Evolutionary conservation across 768 basidiomycete species (phyloP), one percentile per base, ranked within the genome.

Genomic region (Termitomyces sp.): DNA sequence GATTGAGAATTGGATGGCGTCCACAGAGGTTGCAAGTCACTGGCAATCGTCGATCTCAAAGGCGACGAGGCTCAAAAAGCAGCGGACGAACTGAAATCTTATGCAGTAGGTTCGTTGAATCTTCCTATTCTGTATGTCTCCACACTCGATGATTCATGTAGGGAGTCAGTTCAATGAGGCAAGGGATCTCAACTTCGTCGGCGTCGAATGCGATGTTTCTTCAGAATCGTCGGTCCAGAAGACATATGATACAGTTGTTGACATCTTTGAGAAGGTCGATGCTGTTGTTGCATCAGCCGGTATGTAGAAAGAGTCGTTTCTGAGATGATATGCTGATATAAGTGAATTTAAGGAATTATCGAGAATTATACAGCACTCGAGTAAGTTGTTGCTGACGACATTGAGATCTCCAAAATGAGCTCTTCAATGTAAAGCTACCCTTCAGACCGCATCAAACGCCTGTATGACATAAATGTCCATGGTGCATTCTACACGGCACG

Each of bases 401-500:
- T 49, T 14, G 44, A 56, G 54, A n/a, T 16, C 52, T 50, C 28
- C 26, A n/a, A 30, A 49, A 56, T 20, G 45, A 20, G 35, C 41
- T 36, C 24, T 30, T 52, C 22, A 22, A 54, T 68, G 41, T 33
- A 35, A 56, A 91, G 89, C 47, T 94, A 98, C 74, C 95, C 95
- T 3, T 83, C 86, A 53, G 88, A 93, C 60, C 87, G 89, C 52
- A 84, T 93, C 65, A 87, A 87, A 70, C 83, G 85, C 55, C 75
- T 98, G 55, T 91, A 88, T 68, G 92, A 94, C 66, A 84, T 98
- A 77, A 98, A 98, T 67, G 90, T 98, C 44, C 92, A 97, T 69
- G 95, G 94, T 55, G 85, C 86, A 14, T 95, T 92, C 76, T 96
- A 88, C 75, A 96, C 94, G n/a, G 96, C 96, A 10, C 87, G 96